phyloP scores from a whole-genome alignment of 495 filamentous ascomycete species.

The Clavariopsis aquatica region DNA sequence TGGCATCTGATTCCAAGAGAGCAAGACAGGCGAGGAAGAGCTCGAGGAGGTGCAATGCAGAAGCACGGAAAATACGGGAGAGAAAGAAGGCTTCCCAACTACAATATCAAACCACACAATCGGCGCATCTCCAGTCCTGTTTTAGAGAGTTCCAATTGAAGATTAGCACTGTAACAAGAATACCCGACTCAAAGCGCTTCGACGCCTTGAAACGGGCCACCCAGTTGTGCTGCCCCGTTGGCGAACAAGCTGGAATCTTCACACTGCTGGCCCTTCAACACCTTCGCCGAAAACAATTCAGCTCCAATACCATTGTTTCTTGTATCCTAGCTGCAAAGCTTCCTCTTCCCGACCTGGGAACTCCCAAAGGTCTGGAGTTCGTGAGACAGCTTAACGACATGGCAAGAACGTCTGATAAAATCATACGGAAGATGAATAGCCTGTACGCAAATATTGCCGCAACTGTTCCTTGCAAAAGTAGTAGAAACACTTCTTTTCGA shows the following conservation, averaged over 20 bases:
- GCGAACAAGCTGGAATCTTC: not conserved
- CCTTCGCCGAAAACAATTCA: not conserved
- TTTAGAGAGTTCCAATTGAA: not conserved
- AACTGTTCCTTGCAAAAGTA: not conserved
- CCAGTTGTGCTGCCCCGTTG: not conserved
- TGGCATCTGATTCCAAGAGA: not conserved
- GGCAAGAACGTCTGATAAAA: not conserved
- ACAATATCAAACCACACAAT: not conserved
- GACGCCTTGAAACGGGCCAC: not conserved
- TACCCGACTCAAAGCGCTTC: not conserved
- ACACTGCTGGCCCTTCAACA: not conserved
- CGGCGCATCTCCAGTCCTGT: not conserved
- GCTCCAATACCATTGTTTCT: not conserved
- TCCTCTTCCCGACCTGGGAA: not conserved
- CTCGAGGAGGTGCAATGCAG: not conserved
- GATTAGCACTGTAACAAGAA: not conserved
- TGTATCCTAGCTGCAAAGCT: not conserved
- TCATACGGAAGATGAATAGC: not conserved
- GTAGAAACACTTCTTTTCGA: not conserved
- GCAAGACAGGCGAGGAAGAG: not conserved
- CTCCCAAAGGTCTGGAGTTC: not conserved
- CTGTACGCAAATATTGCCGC: not conserved
- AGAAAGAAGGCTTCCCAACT: not conserved
- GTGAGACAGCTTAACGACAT: conserved; percentile 1
- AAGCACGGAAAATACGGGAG: not conserved